These are phyloP conservation scores for Choricystis sp. DNA, from an alignment of 139 green algal species.

Conservation along the genomic window DNA sequence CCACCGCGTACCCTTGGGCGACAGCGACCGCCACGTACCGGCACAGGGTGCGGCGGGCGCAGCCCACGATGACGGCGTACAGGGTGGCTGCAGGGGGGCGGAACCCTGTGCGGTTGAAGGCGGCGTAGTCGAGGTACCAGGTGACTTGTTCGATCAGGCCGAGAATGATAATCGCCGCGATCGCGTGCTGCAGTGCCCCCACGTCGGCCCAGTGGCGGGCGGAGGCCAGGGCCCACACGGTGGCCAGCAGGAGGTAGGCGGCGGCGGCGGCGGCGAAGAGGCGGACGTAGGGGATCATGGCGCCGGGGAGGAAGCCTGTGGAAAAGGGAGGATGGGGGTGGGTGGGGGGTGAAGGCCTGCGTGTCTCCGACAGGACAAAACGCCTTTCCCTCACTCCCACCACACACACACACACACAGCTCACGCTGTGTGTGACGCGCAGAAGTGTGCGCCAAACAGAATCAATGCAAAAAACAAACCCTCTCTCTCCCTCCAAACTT, in stretches of 20 bases:
- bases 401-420: no score
- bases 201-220: constrained; percentile 30
- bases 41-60: constrained; percentile 30
- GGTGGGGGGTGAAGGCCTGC: no score
- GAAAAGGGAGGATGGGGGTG: no score
- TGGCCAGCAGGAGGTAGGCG: constrained; percentile 23
- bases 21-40: constrained; percentile 42
- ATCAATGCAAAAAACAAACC: no score
- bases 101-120: constrained; percentile 47
- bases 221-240: constrained; percentile 12
- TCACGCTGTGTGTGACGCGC: no score
- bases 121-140: constrained; percentile 58
- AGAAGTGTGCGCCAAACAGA: no score
- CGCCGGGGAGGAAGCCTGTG: constrained; percentile 36
- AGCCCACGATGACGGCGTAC: constrained; percentile 36
- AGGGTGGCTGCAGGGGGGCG: constrained; percentile 33
- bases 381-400: no score
- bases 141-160: constrained; percentile 41
- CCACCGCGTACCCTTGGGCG: constrained; percentile 49
- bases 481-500: no score
- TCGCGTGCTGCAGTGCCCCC: constrained; percentile 40
- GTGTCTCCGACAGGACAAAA: no score
- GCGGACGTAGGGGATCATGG: constrained; percentile 33
- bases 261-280: constrained; percentile 39
- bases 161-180: constrained; percentile 35